Evolutionary conservation across 2,329 filamentous ascomycete genomes (phyloP), one percentile per base, ranked within the genome.

Genomic region (Trichoderma sp.): DNA sequence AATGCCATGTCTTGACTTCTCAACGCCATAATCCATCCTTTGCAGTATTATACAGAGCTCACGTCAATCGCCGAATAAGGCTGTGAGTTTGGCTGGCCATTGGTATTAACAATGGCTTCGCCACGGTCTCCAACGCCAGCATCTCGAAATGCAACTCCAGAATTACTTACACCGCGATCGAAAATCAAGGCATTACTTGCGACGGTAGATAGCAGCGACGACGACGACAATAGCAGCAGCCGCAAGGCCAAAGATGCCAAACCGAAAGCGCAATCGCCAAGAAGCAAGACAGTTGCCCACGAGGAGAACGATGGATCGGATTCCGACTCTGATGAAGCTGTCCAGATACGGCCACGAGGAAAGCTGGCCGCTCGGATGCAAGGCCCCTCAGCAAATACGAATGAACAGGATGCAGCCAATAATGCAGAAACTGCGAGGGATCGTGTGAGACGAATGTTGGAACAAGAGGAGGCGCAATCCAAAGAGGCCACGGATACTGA

Each of bases 301-400:
- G 37, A 66, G 56, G 43, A 69, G 21, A 78, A 80, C 1, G 83
- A 84, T n/a, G 83, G 84, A 16, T 80, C 85, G 61, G 78, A 84
- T 14, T 80, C 85, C 59, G 78, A 79, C 30, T 77, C 77, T 4
- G 78, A 80, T 26, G 16, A 3, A 8, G 16, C 39, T 18, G 73
- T 77, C 46, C 74, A 76, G 5, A 68, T 84, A 3, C 81, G 82
- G 55, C 90, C 90, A 0, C 84, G 85, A 66, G 90, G 90, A 28
- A 85, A 86, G 64, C 82, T 92, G 72, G 90, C 90, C 14, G 84
- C 90, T 18, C 84, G 87, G 63, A 88, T 93, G 84, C 84, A 86
- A 70, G 84, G 77, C 52, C 73, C 70, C 37, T 68, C 70, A 26
- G 59, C 72, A 46, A 76, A 73, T 10, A 72, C 73, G 13, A 70